A percentile compares a stretch with the other conserved stretches of the same genome.
phyloP scores from a whole-genome alignment of 441 rosid species.

The Adansonia madagascariensis region DNA sequence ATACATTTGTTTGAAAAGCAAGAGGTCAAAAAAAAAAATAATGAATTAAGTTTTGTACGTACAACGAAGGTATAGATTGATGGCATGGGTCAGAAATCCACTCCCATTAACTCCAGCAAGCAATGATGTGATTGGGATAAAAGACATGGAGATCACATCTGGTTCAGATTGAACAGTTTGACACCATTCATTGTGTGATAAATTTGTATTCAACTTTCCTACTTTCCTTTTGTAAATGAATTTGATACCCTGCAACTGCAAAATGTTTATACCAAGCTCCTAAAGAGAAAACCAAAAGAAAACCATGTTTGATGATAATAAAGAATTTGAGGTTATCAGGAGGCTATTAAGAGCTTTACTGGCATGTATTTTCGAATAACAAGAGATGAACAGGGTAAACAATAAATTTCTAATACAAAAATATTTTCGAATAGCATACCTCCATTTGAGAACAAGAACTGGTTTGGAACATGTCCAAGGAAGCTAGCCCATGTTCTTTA shows the following conservation, averaged over 20 bases:
- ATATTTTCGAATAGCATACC: constrained; percentile 7
- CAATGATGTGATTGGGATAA: constrained; percentile 86
- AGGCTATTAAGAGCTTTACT: constrained; percentile 9
- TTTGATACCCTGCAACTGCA: constrained; percentile 59
- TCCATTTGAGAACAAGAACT: constrained; percentile 23
- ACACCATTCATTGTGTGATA: constrained; percentile 82
- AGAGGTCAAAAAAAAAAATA: background rate
- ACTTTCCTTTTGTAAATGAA: constrained; percentile 85
- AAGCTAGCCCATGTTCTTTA: constrained; percentile 22
- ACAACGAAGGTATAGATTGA: constrained; percentile 92
- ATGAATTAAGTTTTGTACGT: constrained; percentile 36
- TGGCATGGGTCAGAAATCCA: constrained; percentile 97
- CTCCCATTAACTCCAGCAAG: constrained; percentile 95
- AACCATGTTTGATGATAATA: background rate
- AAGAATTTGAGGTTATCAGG: constrained; percentile 9
- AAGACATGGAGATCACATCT: constrained; percentile 88
- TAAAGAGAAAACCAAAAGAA: background rate
- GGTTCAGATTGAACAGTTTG: constrained; percentile 88
- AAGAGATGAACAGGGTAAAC: background rate
- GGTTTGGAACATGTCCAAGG: constrained; percentile 16
- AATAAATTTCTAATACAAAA: constrained; percentile 1
- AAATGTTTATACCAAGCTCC: background rate
- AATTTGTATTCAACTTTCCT: constrained; percentile 60
- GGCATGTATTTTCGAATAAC: constrained; percentile 8
- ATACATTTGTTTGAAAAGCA: background rate